A percentile compares a stretch with the other conserved stretches of the same genome.
Conservation (phyloP, 1,139 yeast genomes). For the Candida albicans region DNA sequence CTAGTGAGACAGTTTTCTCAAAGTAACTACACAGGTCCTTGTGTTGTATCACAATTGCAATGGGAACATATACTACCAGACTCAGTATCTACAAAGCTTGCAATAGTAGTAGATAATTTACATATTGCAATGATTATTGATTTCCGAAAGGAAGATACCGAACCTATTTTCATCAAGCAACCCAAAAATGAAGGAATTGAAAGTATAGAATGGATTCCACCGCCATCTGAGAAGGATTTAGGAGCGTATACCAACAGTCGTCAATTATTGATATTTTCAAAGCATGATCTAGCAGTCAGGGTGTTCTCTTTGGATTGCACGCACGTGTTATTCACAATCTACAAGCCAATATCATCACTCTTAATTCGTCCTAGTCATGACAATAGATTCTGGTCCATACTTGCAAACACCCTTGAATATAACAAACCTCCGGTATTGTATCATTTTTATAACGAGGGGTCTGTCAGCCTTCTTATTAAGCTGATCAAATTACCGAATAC, state of each 20-base stretch:
- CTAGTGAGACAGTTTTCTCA: constrained; percentile 1
- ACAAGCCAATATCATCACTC: constrained; percentile 26
- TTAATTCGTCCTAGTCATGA: constrained; percentile 21
- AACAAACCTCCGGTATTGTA: constrained; percentile 25
- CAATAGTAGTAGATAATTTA: constrained; percentile 23
- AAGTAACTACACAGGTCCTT: neutral
- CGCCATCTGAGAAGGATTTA: constrained; percentile 12
- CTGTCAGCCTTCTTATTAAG: constrained; percentile 27
- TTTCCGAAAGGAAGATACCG: constrained; percentile 16
- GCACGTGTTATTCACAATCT: constrained; percentile 31
- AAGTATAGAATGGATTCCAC: constrained; percentile 36
- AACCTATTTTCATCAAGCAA: constrained; percentile 34
- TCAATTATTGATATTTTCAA: constrained; percentile 36
- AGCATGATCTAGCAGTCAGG: constrained; percentile 27
- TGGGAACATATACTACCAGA: constrained; percentile 29
- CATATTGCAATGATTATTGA: constrained; percentile 27
- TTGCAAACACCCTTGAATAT: constrained; percentile 20
- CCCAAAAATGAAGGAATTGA: constrained; percentile 31
- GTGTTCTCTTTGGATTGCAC: constrained; percentile 42
- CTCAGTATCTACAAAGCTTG: constrained; percentile 25
- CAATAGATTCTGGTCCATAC: constrained; percentile 39
- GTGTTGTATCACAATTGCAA: constrained; percentile 16
- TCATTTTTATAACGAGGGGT: constrained; percentile 39
- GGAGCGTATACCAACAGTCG: constrained; percentile 36
- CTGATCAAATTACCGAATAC: constrained; percentile 22